These are phyloP conservation scores for Fusarium sp. DNA, from an alignment of 2,329 filamentous ascomycete species.

Conservation along the genomic window DNA sequence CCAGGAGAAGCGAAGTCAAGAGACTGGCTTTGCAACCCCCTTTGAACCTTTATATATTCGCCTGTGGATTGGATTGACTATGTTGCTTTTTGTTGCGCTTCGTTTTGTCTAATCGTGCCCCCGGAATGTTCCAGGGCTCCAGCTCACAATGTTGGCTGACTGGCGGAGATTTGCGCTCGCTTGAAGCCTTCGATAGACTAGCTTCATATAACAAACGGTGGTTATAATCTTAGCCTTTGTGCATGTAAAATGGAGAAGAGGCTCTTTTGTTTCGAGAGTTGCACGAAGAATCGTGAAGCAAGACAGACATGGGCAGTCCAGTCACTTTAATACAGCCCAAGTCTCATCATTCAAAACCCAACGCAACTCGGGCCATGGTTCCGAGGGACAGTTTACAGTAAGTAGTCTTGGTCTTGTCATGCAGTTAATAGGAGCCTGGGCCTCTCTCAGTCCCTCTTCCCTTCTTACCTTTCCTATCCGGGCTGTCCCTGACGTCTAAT, in stretches of 20 bases:
- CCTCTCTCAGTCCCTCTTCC: constrained; percentile 10
- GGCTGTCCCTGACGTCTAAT: constrained; percentile 13
- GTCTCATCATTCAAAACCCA: constrained; percentile 32
- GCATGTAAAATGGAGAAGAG: background rate
- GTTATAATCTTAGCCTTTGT: constrained; percentile 9
- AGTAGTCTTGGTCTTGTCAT: constrained; percentile 14
- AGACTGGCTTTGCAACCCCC: constrained; percentile 1
- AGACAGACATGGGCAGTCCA: constrained; percentile 7
- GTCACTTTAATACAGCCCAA: constrained; percentile 30
- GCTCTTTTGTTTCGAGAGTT: background rate
- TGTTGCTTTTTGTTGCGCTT: constrained; percentile 17
- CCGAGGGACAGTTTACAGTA: background rate
- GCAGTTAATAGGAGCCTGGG: constrained; percentile 22
- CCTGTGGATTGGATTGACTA: background rate
- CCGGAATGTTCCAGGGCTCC: constrained; percentile 23
- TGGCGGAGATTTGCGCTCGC: constrained; percentile 41
- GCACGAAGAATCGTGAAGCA: background rate
- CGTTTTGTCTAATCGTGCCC: constrained; percentile 11
- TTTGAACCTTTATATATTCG: constrained; percentile 19
- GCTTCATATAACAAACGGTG: constrained; percentile 31
- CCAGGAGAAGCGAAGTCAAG: constrained; percentile 1
- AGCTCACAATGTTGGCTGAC: constrained; percentile 24
- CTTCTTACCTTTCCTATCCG: constrained; percentile 7
- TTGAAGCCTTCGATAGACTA: constrained; percentile 32
- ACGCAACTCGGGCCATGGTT: constrained; percentile 9